Conservation (phyloP, 2,329 filamentous ascomycete genomes). For the Coleophoma eucalyptorum region DNA sequence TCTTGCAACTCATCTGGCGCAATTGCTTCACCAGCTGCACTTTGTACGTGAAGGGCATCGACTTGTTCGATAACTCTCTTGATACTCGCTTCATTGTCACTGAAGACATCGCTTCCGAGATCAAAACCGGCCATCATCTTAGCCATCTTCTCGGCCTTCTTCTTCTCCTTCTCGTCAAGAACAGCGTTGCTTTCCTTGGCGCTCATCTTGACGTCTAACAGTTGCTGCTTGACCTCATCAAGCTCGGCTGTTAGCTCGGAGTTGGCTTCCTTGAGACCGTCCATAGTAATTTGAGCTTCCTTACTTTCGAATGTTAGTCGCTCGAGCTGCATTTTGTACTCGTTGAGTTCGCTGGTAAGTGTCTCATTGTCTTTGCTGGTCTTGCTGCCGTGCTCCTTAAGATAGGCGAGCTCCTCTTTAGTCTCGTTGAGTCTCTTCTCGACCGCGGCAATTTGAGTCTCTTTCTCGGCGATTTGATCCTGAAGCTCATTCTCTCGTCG, state of each 20-base stretch:
- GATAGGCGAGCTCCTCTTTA: slow-evolving; percentile 78
- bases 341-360: slow-evolving; percentile 80
- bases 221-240: slow-evolving; percentile 93
- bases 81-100: slow-evolving; percentile 84
- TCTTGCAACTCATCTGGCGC: slow-evolving; percentile 77
- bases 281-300: slow-evolving; percentile 96
- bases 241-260: slow-evolving; percentile 86
- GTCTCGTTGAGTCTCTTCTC: slow-evolving; percentile 80
- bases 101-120: slow-evolving; percentile 87
- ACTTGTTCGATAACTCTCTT: slow-evolving; percentile 80
- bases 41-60: slow-evolving; percentile 73
- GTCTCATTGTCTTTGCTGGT: slow-evolving; percentile 88
- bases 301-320: slow-evolving; percentile 94
- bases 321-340: slow-evolving; percentile 95
- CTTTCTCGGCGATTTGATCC: slow-evolving; percentile 91
- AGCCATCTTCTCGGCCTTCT: slow-evolving; percentile 98
- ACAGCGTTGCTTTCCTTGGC: slow-evolving; percentile 89
- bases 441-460: slow-evolving; percentile 72
- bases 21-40: slow-evolving; percentile 72
- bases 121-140: slow-evolving; percentile 99
- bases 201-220: slow-evolving; percentile 93
- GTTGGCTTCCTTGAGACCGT: slow-evolving; percentile 94
- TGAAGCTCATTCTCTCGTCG: slow-evolving; percentile 95
- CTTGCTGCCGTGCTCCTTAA: slow-evolving; percentile 83
- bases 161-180: slow-evolving; percentile 95